phyloP scores from a whole-genome alignment of 73 alveolate species.

The Tetrahymena malaccensis region DNA sequence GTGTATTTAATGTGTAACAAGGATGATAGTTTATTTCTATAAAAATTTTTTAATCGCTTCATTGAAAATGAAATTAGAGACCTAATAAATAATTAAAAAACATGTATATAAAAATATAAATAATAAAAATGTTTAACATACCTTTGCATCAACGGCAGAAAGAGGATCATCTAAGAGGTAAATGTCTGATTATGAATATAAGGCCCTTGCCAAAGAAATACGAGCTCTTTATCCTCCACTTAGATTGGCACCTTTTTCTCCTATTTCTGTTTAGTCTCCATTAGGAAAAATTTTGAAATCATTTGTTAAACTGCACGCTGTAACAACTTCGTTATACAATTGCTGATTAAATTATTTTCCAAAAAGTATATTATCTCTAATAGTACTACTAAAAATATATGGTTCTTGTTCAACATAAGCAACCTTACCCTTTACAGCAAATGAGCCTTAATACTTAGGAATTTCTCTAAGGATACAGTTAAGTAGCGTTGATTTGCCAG shows the following conservation, averaged over 20 bases:
- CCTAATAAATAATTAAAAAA: neutral
- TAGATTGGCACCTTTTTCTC: slow-evolving; percentile 76
- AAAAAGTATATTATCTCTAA: slow-evolving; percentile 85
- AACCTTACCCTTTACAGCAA: neutral
- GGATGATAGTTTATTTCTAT: slow-evolving; percentile 75
- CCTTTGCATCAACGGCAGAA: slow-evolving; percentile 63
- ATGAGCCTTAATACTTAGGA: slow-evolving; percentile 6
- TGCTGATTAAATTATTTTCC: slow-evolving; percentile 61
- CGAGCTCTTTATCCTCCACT: slow-evolving; percentile 88
- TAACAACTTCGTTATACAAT: slow-evolving; percentile 57
- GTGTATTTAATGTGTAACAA: slow-evolving; percentile 68
- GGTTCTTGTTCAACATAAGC: slow-evolving; percentile 79
- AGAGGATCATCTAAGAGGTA: slow-evolving; percentile 62
- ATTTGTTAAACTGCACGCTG: slow-evolving; percentile 65
- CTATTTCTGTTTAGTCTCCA: slow-evolving; percentile 87
- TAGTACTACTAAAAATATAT: slow-evolving; percentile 79
- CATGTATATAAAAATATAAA: no score
- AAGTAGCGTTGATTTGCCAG: slow-evolving; percentile 59
- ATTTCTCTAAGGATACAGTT: slow-evolving; percentile 60
- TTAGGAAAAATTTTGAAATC: slow-evolving; percentile 68
- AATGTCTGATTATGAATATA: slow-evolving; percentile 64
- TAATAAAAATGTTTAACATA: no score
- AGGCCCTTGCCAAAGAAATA: slow-evolving; percentile 77
- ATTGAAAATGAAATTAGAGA: slow-evolving; percentile 73
- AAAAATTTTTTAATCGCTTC: slow-evolving; percentile 68